Base-by-base conservation (phyloP, 179 eudicot species). In the Camellia oleifera region DNA sequence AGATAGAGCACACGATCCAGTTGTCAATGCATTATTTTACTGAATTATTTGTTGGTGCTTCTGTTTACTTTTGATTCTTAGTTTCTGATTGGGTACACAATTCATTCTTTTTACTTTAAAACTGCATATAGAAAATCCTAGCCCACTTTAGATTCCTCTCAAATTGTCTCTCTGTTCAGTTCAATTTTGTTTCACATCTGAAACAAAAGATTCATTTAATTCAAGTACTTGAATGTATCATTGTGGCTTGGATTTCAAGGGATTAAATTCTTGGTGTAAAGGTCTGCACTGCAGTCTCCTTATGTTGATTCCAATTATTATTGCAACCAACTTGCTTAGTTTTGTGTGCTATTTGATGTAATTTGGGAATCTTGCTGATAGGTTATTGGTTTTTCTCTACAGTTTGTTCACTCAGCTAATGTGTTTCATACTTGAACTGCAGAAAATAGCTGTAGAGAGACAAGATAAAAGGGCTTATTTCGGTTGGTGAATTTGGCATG, bases 351-450 rank as follows among this genome's bases (percentile, higher is more conserved):
- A 9, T 12, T 12, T 44, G 53, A 32, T 69, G n/a, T 69, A n/a
- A 60, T 23, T 26, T 52, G 72, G n/a, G 13, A 48, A 67, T 77
- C 32, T n/a, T 65, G 32, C 20, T 53, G 80, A 66, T 40, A 7
- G 52, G n/a, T 77, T 52, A 18, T 23, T 71, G 23, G 76, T 61
- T 81, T 69, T 60, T 26, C 53, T 81, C 60, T 4, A 75, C 63
- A 61, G 3, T 71, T 81, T 46, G 57, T 70, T 63, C 17, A 5
- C 53, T 54, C 48, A 15, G 26, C 9, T 23, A 69, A 20, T 67
- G n/a, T 73, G 54, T 9, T 45, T 69, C 62, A 15, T 18, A 3
- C 18, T 72, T 60, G 76, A 71, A 56, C 45, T 79, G 61, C 45
- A 60, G 58, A 60, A 45, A 42, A 14, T 42, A 69, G 73, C 77